A percentile compares a stretch with the other conserved stretches of the same genome.
Conservation (phyloP, 192 early-diverging fungal species). For the Geosiphon pyriformis region DNA sequence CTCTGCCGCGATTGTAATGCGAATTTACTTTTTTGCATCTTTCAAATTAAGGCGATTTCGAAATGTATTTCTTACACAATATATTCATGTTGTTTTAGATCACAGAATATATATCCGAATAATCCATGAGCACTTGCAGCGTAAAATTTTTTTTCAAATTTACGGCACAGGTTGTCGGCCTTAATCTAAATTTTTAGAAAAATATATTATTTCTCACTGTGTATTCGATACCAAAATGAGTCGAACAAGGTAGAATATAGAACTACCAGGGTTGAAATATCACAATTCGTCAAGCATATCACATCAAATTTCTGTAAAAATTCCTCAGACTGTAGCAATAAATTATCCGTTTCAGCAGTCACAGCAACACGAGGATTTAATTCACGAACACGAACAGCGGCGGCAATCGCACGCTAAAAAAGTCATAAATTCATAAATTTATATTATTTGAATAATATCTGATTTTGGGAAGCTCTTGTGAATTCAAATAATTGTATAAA, state of each 20-base stretch:
- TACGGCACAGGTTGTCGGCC: slow-evolving; percentile 60
- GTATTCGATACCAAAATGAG: neutral
- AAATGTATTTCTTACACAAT: slow-evolving; percentile 39
- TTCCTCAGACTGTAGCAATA: slow-evolving; percentile 37
- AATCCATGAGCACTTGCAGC: slow-evolving; percentile 64
- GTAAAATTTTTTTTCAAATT: slow-evolving; percentile 55
- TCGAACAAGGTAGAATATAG: neutral
- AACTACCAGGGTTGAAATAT: slow-evolving; percentile 39
- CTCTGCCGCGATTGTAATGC: too few relatives aligned
- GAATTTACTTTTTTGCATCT: too few relatives aligned
- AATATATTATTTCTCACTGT: slow-evolving; percentile 4
- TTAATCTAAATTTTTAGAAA: slow-evolving; percentile 33
- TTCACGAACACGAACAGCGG: slow-evolving; percentile 53
- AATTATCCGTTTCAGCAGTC: slow-evolving; percentile 39
- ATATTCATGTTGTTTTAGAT: slow-evolving; percentile 62
- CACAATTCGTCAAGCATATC: slow-evolving; percentile 55
- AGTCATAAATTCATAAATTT: too few relatives aligned
- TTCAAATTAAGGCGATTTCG: too few relatives aligned
- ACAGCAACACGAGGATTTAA: slow-evolving; percentile 84
- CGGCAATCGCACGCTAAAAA: slow-evolving; percentile 58
- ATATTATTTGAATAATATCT: too few relatives aligned
- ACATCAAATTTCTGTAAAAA: slow-evolving; percentile 65
- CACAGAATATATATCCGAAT: slow-evolving; percentile 83
- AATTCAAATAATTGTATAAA: slow-evolving; percentile 15
- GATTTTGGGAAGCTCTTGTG: too few relatives aligned